Evolutionary conservation across 164 flowering plant genomes (phyloP).

Genomic region (Hamamelis virginiana): DNA sequence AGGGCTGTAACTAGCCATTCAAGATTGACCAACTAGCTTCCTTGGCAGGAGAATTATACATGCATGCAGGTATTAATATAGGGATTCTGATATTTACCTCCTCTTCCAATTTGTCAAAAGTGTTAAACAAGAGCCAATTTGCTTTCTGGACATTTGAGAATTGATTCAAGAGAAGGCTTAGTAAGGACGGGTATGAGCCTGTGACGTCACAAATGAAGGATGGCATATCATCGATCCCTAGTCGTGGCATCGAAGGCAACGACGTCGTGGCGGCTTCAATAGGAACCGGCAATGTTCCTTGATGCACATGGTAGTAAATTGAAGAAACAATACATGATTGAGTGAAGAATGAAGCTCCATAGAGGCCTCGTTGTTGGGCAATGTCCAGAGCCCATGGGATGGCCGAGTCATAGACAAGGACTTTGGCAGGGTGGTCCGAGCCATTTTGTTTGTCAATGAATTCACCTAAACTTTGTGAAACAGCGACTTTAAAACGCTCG

Average conservation of each 20-base stretch:
- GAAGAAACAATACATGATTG: slow-evolving; percentile 35
- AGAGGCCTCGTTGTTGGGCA: slow-evolving; percentile 27
- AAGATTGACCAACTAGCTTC: too few species aligned
- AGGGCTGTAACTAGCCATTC: too few species aligned
- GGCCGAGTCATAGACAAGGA: slow-evolving; percentile 43
- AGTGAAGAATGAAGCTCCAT: slow-evolving; percentile 49
- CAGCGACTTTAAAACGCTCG: slow-evolving; percentile 4
- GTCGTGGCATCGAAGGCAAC: slow-evolving; percentile 32
- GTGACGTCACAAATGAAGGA: slow-evolving; percentile 23
- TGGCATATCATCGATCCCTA: slow-evolving; percentile 40
- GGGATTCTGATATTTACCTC: slow-evolving; percentile 13
- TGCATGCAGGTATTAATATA: too few species aligned
- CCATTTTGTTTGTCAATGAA: slow-evolving; percentile 21
- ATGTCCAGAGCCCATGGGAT: slow-evolving; percentile 49
- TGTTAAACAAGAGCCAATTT: slow-evolving; percentile 21
- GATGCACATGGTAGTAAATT: slow-evolving; percentile 25
- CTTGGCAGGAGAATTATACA: too few species aligned
- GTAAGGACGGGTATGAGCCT: slow-evolving; percentile 8
- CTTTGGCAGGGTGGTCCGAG: slow-evolving; percentile 12
- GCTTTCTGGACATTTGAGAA: slow-evolving; percentile 22
- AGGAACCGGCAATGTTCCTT: slow-evolving; percentile 16
- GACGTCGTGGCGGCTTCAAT: neutral
- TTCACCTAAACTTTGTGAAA: slow-evolving; percentile 19
- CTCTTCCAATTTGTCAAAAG: slow-evolving; percentile 18
- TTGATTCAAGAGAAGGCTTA: slow-evolving; percentile 8